Conservation (phyloP, 352 stramenopile species). For the Globisporangium nodosum region DNA sequence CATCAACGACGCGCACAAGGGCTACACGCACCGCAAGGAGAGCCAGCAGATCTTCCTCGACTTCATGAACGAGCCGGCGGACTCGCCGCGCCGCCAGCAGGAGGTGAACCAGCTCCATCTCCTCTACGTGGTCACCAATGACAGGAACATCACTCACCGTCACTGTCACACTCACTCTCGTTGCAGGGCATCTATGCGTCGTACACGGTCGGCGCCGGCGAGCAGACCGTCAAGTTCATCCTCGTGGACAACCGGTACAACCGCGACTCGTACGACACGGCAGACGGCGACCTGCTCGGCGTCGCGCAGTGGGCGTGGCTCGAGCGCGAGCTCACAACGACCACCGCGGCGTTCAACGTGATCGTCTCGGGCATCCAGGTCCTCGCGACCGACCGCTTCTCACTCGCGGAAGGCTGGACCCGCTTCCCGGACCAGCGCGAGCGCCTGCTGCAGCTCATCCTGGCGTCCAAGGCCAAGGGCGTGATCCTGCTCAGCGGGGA, state of each 20-base stretch:
- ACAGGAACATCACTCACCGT: background rate
- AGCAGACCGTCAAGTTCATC: conserved; percentile 80
- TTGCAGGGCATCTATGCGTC: conserved; percentile 79
- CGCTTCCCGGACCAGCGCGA: conserved; percentile 81
- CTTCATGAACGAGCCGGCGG: conserved; percentile 70
- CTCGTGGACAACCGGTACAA: conserved; percentile 87
- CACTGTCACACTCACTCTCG: background rate
- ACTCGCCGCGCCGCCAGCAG: conserved; percentile 71
- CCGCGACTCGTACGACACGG: conserved; percentile 60
- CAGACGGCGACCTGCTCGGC: conserved; percentile 71
- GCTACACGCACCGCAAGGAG: conserved; percentile 62
- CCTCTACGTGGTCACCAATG: too few species aligned
- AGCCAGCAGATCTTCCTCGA: conserved; percentile 85
- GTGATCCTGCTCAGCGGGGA: conserved; percentile 91
- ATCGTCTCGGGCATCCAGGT: conserved; percentile 92
- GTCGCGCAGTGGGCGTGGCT: conserved; percentile 82
- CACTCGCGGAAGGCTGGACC: conserved; percentile 85
- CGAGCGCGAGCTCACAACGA: conserved; percentile 68
- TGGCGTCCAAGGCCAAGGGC: conserved; percentile 76
- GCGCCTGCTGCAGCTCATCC: conserved; percentile 79
- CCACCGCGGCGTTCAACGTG: conserved; percentile 89
- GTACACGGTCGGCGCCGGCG: conserved; percentile 62
- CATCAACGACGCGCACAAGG: conserved; percentile 85
- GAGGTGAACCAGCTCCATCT: conserved; percentile 25
- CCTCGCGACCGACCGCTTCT: conserved; percentile 71